Conservation (phyloP, 1,139 yeast species). For the Candida sp. region DNA sequence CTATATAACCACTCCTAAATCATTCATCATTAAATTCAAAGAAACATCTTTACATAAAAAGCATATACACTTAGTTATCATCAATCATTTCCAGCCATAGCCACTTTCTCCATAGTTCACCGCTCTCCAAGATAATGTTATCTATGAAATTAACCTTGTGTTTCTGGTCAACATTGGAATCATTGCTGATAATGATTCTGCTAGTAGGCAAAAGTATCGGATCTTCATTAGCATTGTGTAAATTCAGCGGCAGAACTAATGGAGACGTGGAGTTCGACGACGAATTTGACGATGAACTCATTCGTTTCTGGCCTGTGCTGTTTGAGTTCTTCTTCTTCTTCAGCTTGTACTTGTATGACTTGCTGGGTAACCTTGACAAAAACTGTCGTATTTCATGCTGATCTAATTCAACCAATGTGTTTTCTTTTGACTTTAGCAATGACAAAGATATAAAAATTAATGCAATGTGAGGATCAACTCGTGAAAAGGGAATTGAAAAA, state of each 20-base stretch:
- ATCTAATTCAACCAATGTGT: slow-evolving; percentile 81
- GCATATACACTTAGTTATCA: slow-evolving; percentile 23
- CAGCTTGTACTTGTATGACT: slow-evolving; percentile 35
- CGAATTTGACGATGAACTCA: slow-evolving; percentile 5
- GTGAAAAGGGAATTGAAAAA: slow-evolving; percentile 60
- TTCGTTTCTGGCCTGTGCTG: not conserved
- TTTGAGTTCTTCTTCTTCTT: slow-evolving; percentile 18
- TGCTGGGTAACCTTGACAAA: slow-evolving; percentile 59
- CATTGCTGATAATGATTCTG: slow-evolving; percentile 36
- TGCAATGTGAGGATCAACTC: slow-evolving; percentile 79
- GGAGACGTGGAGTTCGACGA: slow-evolving; percentile 15
- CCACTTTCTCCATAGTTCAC: slow-evolving; percentile 91
- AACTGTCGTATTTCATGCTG: slow-evolving; percentile 88
- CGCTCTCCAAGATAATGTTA: slow-evolving; percentile 76
- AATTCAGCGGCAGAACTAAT: slow-evolving; percentile 6
- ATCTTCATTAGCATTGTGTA: slow-evolving; percentile 10
- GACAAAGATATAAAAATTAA: slow-evolving; percentile 80
- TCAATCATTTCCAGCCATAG: slow-evolving; percentile 73
- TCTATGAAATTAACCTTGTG: slow-evolving; percentile 63
- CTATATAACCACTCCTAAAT: not conserved
- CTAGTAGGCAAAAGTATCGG: slow-evolving; percentile 10
- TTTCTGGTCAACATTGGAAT: slow-evolving; percentile 25
- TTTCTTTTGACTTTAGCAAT: slow-evolving; percentile 78
- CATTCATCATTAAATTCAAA: not conserved
- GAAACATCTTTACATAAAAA: not conserved